Percentiles rank a stretch among this genome's conserved stretches.
phyloP scores from a whole-genome alignment of 306 rosid genomes.

The Gastrolobium bilobum region DNA sequence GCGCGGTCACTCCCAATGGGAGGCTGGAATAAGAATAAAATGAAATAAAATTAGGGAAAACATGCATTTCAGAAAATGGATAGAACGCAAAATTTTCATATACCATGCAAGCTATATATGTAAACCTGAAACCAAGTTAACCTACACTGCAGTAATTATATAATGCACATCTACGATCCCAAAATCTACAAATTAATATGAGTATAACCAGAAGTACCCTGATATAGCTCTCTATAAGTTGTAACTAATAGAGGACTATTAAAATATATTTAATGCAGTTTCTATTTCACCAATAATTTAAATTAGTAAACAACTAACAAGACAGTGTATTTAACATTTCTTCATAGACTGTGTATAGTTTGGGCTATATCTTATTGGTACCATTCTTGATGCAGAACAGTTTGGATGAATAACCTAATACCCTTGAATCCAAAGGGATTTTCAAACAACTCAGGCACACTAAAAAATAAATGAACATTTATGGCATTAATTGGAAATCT shows the following conservation, averaged over 20 bases:
- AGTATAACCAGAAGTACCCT: background rate
- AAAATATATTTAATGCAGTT: background rate
- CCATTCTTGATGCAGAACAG: slow-evolving; percentile 2
- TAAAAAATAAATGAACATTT: background rate
- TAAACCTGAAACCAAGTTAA: slow-evolving; percentile 5
- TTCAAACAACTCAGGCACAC: background rate
- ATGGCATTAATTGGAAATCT: background rate
- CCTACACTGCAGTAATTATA: slow-evolving; percentile 9
- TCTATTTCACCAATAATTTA: background rate
- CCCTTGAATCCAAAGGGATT: background rate
- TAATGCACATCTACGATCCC: background rate
- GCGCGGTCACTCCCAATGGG: slow-evolving; percentile 71
- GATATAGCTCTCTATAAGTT: background rate
- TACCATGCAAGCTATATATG: slow-evolving; percentile 10
- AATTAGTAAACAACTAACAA: slow-evolving; percentile 1
- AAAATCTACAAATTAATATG: background rate
- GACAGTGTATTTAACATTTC: background rate
- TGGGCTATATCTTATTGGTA: background rate
- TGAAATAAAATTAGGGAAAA: slow-evolving; percentile 32
- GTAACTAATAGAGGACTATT: background rate
- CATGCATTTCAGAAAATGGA: slow-evolving; percentile 5
- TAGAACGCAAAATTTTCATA: slow-evolving; percentile 9
- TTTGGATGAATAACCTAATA: background rate
- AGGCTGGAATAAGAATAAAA: slow-evolving; percentile 65
- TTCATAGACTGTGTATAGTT: background rate